Evolutionary conservation across 805 yeast species (phyloP), one percentile per base, ranked within the genome.

Genomic region (Scheffersomyces coipomensis): DNA sequence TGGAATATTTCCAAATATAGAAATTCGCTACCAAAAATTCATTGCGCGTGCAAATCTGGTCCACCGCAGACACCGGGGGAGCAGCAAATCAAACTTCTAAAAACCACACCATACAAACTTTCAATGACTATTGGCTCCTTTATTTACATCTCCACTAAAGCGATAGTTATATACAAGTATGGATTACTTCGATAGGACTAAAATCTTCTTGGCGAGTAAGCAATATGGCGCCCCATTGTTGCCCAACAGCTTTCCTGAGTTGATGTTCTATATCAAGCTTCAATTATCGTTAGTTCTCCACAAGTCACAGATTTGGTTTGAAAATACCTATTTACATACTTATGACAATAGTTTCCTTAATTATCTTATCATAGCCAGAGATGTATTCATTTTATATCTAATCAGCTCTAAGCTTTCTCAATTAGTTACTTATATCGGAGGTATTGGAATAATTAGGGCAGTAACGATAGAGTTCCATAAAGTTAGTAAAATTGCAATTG

Each of bases 391-490:
- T n/a, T 35, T 40, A 1, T 43, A 38, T 29, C 34, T 50, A 9
- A 29, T 59, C 1, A 31, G 45, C 19, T 16, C 34, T 8, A 34
- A 48, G 31, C 3, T 54, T 3, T 34, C 35, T 2, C 15, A 38
- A 4, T 16, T 47, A 1, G 38, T 45, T 5, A 40, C 47, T 1
- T 18, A 31, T 17, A 35, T 66, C 2, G 47, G 45, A 11, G 75
- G 74, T 1, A 70, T 70, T 51, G 81, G 81, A 3, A 12, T 63
- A 0, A 13, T 62, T 18, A 67, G 66, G n/a, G 60, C 64, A 3
- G 12, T 55, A 6, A 35, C 38, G 51, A 1, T 53, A 46, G 24
- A 39, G 42, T 9, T 22, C 12, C 9, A 19, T n/a, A 27, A 35
- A 10, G 10, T 51, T 7, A 42, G 59, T 12, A 63, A 55, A 25